phyloP scores from a whole-genome alignment of 2,329 filamentous ascomycete genomes.

The Bisporella sp. region DNA sequence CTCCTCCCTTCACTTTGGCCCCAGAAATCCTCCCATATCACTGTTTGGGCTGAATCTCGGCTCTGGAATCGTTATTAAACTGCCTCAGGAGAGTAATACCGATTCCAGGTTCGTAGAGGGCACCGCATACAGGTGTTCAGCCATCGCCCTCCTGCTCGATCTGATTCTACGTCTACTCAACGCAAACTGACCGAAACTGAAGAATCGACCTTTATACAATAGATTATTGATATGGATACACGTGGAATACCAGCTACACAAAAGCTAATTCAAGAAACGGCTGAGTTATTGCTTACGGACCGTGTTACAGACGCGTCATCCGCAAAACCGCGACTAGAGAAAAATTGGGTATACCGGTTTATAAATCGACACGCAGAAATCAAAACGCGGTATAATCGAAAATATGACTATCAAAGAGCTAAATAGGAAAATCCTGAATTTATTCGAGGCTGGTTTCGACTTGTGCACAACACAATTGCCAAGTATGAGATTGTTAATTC shows the following conservation, averaged over 20 bases:
- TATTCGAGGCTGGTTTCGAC: slow-evolving; percentile 1
- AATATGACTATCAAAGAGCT: background rate
- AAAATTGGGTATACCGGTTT: background rate
- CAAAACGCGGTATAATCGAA: slow-evolving; percentile 1
- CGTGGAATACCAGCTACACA: background rate
- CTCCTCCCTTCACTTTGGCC: no score
- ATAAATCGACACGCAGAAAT: background rate
- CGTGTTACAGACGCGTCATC: background rate
- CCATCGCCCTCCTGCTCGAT: no score
- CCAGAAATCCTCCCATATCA: no score
- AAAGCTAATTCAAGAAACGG: background rate
- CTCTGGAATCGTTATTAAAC: no score
- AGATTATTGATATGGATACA: background rate
- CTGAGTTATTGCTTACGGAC: background rate
- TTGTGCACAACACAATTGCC: slow-evolving; percentile 6
- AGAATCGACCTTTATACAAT: background rate
- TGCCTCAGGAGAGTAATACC: no score
- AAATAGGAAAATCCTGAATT: background rate
- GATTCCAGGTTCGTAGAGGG: no score
- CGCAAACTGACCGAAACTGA: background rate
- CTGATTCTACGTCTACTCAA: background rate
- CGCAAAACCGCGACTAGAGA: background rate
- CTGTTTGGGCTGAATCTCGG: no score
- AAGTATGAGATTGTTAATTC: slow-evolving; percentile 8
- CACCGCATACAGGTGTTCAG: no score